These are phyloP conservation scores for Helotiales sp. DNA, from an alignment of 2,329 filamentous ascomycete species.

Conservation along the genomic window DNA sequence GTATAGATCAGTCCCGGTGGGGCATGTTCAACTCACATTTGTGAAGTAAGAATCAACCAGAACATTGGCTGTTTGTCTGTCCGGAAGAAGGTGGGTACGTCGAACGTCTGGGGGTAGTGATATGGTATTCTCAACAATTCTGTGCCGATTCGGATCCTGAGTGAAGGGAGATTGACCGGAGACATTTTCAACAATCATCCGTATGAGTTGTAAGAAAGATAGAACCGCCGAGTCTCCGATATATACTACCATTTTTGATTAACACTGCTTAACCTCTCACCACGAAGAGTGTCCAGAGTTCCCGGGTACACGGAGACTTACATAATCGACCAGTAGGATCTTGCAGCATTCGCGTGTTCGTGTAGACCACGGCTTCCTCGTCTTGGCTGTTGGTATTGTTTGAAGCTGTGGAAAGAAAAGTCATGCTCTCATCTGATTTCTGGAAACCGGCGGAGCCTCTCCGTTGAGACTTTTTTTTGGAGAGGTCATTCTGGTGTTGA, in stretches of 20 bases:
- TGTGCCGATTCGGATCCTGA: slow-evolving; percentile 34
- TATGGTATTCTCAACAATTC: slow-evolving; percentile 35
- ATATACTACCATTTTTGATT: slow-evolving; percentile 31
- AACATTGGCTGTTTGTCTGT: slow-evolving; percentile 57
- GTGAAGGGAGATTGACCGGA: slow-evolving; percentile 37
- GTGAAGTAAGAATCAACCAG: slow-evolving; percentile 65
- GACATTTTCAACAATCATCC: slow-evolving; percentile 37
- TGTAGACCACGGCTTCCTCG: slow-evolving; percentile 61
- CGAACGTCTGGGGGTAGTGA: slow-evolving; percentile 52
- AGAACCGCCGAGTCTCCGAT: slow-evolving; percentile 39
- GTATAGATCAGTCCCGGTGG: background rate
- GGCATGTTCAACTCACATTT: slow-evolving; percentile 51
- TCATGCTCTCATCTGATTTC: background rate
- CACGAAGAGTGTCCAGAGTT: background rate
- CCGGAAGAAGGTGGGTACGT: slow-evolving; percentile 59
- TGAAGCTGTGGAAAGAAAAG: background rate
- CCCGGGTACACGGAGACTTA: slow-evolving; percentile 45
- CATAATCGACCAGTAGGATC: slow-evolving; percentile 61
- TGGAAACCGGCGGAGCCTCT: background rate
- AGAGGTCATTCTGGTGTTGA: background rate
- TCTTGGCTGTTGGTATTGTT: slow-evolving; percentile 48
- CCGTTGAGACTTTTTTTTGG: background rate
- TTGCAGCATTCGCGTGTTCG: slow-evolving; percentile 62
- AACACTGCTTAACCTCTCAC: background rate
- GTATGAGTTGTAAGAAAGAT: slow-evolving; percentile 38